These are phyloP conservation scores for Marasmius tenuissimus DNA, from an alignment of 1,284 basidiomycete genomes.

Conservation along the genomic window DNA sequence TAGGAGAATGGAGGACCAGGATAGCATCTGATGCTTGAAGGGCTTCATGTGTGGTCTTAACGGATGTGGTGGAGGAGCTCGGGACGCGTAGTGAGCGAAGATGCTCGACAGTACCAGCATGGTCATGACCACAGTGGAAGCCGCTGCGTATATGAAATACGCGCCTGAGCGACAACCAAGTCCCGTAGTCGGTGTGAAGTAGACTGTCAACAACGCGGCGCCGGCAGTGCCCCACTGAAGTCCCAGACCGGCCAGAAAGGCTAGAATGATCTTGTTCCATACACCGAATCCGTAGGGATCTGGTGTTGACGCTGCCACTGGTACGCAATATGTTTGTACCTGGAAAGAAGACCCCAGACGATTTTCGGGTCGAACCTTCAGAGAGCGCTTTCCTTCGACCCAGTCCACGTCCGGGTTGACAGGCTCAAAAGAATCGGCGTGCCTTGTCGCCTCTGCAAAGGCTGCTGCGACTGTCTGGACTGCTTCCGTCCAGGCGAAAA, in stretches of 20 bases:
- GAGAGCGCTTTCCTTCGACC: conserved; percentile 1
- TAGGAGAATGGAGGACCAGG: conserved; percentile 14
- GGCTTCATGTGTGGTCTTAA: background rate
- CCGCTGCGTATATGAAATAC: conserved; percentile 22
- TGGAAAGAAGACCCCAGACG: conserved; percentile 13
- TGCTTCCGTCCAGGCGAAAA: conserved; percentile 19
- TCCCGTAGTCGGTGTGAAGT: conserved; percentile 19
- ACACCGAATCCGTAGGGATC: conserved; percentile 19
- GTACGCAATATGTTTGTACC: conserved; percentile 3
- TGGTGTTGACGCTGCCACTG: background rate
- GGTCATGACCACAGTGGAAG: conserved; percentile 19
- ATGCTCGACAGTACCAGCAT: conserved; percentile 17
- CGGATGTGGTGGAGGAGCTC: conserved; percentile 3
- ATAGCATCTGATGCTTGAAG: background rate
- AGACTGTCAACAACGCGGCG: conserved; percentile 20
- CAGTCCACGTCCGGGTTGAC: conserved; percentile 9
- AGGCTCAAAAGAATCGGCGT: conserved; percentile 6
- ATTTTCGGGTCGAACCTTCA: conserved; percentile 11
- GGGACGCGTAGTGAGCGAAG: conserved; percentile 17
- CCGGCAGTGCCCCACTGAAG: conserved; percentile 26
- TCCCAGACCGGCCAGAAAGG: conserved; percentile 17
- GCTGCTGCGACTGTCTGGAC: conserved; percentile 18
- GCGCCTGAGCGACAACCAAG: conserved; percentile 24
- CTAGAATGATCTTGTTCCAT: conserved; percentile 18
- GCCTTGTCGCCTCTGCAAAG: conserved; percentile 18